These are phyloP conservation scores for Gnomoniopsis sp. DNA, from an alignment of 2,329 filamentous ascomycete species.

Conservation along the genomic window DNA sequence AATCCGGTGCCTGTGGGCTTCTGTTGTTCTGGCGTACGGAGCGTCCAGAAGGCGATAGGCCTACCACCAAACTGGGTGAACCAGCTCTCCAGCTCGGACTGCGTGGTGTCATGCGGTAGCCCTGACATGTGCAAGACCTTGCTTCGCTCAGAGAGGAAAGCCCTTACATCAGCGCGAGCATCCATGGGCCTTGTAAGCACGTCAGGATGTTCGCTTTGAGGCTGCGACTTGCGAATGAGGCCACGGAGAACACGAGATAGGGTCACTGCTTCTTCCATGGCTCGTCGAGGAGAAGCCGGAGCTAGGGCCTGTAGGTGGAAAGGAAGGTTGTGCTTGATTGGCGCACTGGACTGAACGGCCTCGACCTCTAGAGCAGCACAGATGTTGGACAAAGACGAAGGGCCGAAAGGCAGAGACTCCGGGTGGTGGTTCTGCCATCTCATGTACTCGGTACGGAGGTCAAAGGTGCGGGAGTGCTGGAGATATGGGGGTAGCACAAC, in stretches of 20 bases:
- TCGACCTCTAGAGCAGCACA: conserved; percentile 98
- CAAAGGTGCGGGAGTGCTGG: conserved; percentile 96
- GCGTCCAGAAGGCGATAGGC: conserved; percentile 98
- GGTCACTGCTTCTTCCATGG: conserved; percentile 96
- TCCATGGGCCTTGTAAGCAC: conserved; percentile 95
- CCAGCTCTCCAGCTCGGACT: conserved; percentile 98
- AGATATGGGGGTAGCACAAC: conserved; percentile 95
- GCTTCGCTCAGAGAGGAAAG: conserved; percentile 92
- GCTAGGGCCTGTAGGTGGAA: conserved; percentile 97
- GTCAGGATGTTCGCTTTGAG: conserved; percentile 87
- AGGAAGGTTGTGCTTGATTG: conserved; percentile 97
- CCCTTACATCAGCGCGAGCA: conserved; percentile 90
- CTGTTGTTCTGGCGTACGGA: conserved; percentile 96
- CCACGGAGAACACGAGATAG: conserved; percentile 88
- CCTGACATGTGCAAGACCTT: conserved; percentile 99
- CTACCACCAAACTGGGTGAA: conserved; percentile 98
- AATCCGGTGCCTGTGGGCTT: conserved; percentile 99
- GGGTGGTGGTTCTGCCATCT: conserved; percentile 98
- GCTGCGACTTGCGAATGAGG: conserved; percentile 93
- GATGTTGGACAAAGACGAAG: conserved; percentile 93
- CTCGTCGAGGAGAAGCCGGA: conserved; percentile 89
- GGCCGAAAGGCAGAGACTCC: conserved; percentile 93
- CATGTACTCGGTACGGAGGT: conserved; percentile 95
- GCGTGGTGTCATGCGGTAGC: conserved; percentile 94
- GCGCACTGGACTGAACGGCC: conserved; percentile 93